Evolutionary conservation across 2,329 filamentous ascomycete species (phyloP).

Genomic region (Venturia oleaginea): DNA sequence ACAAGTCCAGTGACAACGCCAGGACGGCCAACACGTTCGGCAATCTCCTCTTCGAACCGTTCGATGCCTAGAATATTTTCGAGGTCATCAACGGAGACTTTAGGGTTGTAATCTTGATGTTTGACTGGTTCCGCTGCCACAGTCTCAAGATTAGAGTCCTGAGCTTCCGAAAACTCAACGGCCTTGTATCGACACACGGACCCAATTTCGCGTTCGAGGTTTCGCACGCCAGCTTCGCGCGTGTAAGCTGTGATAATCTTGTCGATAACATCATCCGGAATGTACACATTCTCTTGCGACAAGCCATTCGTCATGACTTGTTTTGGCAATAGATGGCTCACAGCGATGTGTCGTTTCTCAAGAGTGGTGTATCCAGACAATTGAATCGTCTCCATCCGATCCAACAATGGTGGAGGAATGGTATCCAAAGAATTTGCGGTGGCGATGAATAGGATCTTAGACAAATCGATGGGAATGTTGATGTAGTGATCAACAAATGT

Average conservation of each 20-base stretch:
- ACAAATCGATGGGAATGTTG: conserved; percentile 88
- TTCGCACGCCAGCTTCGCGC: conserved; percentile 90
- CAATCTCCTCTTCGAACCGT: conserved; percentile 90
- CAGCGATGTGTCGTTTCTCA: conserved; percentile 92
- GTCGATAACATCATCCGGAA: conserved; percentile 77
- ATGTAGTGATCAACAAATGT: conserved; percentile 94
- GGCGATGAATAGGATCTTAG: conserved; percentile 94
- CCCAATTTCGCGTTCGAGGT: conserved; percentile 90
- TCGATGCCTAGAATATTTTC: conserved; percentile 89
- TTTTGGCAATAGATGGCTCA: conserved; percentile 89
- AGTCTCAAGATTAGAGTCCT: conserved; percentile 45
- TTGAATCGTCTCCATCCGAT: conserved; percentile 94
- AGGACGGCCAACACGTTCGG: conserved; percentile 70
- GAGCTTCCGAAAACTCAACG: conserved; percentile 86
- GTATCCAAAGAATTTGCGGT: conserved; percentile 93
- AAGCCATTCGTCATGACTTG: conserved; percentile 89
- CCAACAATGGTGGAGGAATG: conserved; percentile 84
- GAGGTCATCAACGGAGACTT: conserved; percentile 68
- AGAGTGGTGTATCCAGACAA: conserved; percentile 93
- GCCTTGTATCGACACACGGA: conserved; percentile 92
- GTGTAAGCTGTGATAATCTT: conserved; percentile 97
- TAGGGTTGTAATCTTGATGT: conserved; percentile 54
- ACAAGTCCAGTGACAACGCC: conserved; percentile 95
- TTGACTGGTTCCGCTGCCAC: conserved; percentile 41
- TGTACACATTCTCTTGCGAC: conserved; percentile 60